Evolutionary conservation across 2,329 filamentous ascomycete species (phyloP).

Genomic region (Fusarium temperatum): DNA sequence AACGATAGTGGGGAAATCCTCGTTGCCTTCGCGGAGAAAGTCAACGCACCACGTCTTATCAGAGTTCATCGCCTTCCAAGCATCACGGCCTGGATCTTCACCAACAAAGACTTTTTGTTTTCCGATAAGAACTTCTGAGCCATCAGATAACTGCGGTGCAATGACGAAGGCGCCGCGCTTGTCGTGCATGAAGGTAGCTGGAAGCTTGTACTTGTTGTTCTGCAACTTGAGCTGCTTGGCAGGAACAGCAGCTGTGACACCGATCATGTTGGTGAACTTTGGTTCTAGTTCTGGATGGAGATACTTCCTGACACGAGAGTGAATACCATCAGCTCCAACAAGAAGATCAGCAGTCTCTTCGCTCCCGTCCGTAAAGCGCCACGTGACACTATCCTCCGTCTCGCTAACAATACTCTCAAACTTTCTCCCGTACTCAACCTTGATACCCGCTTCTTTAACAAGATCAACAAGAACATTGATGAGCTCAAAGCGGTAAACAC

Average conservation of each 20-base stretch:
- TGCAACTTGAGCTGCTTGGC: constrained; percentile 49
- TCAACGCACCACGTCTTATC: constrained; percentile 52
- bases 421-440: constrained; percentile 57
- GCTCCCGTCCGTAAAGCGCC: constrained; percentile 58
- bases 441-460: constrained; percentile 51
- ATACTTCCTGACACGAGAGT: constrained; percentile 62
- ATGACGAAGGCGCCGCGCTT: constrained; percentile 59
- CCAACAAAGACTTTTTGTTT: constrained; percentile 50
- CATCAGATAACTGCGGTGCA: constrained; percentile 58
- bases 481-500: constrained; percentile 63
- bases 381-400: constrained; percentile 51
- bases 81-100: constrained; percentile 49
- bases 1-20: constrained; percentile 50
- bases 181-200: constrained; percentile 54
- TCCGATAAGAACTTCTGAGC: constrained; percentile 59
- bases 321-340: constrained; percentile 68
- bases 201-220: constrained; percentile 49
- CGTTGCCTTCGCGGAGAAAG: constrained; percentile 47
- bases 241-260: constrained; percentile 49
- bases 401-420: constrained; percentile 56
- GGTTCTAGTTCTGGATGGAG: constrained; percentile 60
- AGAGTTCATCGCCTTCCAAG: constrained; percentile 52
- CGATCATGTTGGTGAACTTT: constrained; percentile 59
- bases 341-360: constrained; percentile 53
- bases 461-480: constrained; percentile 58